phyloP scores from a whole-genome alignment of 2,329 filamentous ascomycete genomes.

The Talaromyces amestolkiae region DNA sequence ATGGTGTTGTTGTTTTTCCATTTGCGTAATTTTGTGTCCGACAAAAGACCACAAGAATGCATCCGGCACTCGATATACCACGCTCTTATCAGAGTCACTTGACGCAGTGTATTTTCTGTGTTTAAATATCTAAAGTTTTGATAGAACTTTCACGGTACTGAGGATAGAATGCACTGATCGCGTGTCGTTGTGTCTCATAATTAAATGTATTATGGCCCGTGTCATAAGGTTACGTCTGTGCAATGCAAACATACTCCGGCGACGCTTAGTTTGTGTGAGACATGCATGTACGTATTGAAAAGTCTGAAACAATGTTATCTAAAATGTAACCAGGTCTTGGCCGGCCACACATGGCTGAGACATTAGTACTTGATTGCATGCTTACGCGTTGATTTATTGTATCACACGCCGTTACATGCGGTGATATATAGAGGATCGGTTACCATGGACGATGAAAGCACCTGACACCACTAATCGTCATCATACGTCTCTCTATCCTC shows the following conservation, averaged over 20 bases:
- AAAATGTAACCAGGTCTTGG: background rate
- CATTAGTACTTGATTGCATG: background rate
- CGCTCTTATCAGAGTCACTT: background rate
- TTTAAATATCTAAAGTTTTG: background rate
- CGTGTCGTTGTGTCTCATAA: background rate
- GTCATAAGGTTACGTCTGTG: background rate
- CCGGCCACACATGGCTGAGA: background rate
- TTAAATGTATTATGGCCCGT: background rate
- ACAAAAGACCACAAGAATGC: background rate
- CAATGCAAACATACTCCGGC: background rate
- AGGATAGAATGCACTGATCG: background rate
- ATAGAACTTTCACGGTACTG: background rate
- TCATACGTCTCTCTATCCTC: slow-evolving; percentile 57
- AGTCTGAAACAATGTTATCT: background rate
- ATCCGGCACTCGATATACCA: background rate
- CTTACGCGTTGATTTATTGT: background rate
- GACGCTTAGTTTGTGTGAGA: background rate
- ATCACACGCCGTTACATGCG: background rate
- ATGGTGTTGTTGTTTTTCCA: background rate
- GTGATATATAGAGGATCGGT: background rate
- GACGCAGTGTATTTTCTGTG: background rate
- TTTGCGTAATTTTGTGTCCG: background rate
- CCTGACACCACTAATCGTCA: slow-evolving; percentile 9
- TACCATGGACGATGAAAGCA: background rate
- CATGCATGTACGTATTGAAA: background rate